Evolutionary conservation across 345 rosid genomes (phyloP).

Genomic region (Camelina laxa): DNA sequence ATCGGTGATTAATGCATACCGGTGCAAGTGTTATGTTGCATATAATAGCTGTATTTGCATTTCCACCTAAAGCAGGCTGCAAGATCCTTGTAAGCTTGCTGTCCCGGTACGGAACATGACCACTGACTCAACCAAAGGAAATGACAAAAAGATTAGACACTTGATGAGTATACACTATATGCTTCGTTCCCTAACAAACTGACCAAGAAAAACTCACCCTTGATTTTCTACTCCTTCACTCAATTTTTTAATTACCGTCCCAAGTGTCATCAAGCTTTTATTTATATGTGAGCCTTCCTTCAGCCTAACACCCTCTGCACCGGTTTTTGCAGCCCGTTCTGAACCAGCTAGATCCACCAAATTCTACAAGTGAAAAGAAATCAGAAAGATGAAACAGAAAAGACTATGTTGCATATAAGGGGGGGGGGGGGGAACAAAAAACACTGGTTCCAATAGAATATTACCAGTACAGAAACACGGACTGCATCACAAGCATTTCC

Average conservation of each 20-base stretch:
- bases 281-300: conserved; percentile 97
- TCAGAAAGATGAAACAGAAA: conserved; percentile 22
- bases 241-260: conserved; percentile 89
- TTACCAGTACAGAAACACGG: conserved; percentile 92
- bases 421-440: conserved; percentile 18
- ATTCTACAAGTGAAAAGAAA: conserved; percentile 56
- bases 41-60: conserved; percentile 97
- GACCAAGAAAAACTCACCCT: conserved; percentile 55
- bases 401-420: conserved; percentile 9
- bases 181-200: not conserved
- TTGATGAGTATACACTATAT: not conserved
- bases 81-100: conserved; percentile 97
- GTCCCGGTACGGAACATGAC: conserved; percentile 97
- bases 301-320: conserved; percentile 95
- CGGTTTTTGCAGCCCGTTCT: conserved; percentile 98
- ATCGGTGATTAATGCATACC: conserved; percentile 50
- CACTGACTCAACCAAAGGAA: conserved; percentile 54
- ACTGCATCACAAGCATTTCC: conserved; percentile 86
- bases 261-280: conserved; percentile 92
- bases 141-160: conserved; percentile 5
- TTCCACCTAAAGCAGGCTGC: conserved; percentile 98
- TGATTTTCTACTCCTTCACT: conserved; percentile 96
- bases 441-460: conserved; percentile 25
- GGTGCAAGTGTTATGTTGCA: conserved; percentile 97
- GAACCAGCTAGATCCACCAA: conserved; percentile 99